A percentile compares a stretch with the other conserved stretches of the same genome.
Evolutionary conservation across 768 basidiomycete species (phyloP).

Genomic region (Boletellus emodensis): DNA sequence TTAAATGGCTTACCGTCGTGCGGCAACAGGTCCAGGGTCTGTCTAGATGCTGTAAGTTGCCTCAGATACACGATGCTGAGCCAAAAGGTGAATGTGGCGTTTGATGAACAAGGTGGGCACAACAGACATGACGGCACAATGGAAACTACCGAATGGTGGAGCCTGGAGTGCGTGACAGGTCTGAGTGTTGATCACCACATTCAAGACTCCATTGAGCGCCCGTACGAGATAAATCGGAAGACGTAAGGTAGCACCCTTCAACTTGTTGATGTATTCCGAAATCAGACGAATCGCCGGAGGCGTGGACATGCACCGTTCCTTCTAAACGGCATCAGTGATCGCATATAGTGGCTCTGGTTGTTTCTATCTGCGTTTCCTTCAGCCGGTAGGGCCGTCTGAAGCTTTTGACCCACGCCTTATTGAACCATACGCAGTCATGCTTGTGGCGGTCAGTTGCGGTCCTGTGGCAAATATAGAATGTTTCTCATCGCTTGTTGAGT

Average conservation of each 20-base stretch:
- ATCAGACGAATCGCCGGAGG: not conserved
- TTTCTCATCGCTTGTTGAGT: no score
- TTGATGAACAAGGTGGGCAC: not conserved
- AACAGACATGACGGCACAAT: no score
- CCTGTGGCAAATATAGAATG: no score
- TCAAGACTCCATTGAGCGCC: not conserved
- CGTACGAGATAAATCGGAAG: conserved; percentile 8
- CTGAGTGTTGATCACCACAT: conserved; percentile 7
- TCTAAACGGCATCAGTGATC: no score
- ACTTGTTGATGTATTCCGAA: not conserved
- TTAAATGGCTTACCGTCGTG: not conserved
- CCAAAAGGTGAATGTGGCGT: not conserved
- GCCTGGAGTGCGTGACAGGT: not conserved
- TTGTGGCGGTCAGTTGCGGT: no score
- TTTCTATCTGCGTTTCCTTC: no score
- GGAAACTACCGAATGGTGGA: not conserved
- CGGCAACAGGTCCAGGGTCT: not conserved
- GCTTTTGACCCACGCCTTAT: no score
- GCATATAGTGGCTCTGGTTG: no score
- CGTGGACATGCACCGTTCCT: no score
- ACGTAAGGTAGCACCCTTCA: not conserved
- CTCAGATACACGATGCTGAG: not conserved
- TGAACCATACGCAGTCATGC: no score
- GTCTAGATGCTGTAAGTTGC: not conserved
- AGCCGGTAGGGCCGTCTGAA: no score